Evolutionary conservation across 2,329 filamentous ascomycete genomes (phyloP).

Genomic region (Stagonosporopsis chrysanthemi): DNA sequence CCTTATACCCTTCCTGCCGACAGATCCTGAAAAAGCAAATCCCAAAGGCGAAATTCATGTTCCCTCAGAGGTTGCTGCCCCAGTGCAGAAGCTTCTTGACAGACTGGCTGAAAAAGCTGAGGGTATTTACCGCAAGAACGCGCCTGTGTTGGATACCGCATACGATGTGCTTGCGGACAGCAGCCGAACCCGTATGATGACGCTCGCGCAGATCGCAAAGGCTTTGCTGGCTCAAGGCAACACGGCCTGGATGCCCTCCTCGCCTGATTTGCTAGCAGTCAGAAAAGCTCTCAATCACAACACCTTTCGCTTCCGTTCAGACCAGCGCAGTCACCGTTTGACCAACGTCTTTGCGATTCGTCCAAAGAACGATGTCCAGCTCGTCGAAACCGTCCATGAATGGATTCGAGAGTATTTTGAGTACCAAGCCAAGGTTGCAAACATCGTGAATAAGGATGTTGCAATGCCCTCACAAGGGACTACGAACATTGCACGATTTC

Average conservation of each 20-base stretch:
- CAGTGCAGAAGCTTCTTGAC: constrained; percentile 54
- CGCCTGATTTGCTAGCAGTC: constrained; percentile 70
- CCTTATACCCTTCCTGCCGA: constrained; percentile 61
- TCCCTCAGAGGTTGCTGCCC: constrained; percentile 55
- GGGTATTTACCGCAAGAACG: constrained; percentile 57
- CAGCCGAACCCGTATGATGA: constrained; percentile 56
- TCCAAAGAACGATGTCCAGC: constrained; percentile 61
- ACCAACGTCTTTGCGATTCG: constrained; percentile 70
- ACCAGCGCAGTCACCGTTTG: constrained; percentile 57
- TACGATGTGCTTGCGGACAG: constrained; percentile 57
- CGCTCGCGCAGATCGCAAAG: constrained; percentile 56
- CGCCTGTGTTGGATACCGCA: constrained; percentile 58
- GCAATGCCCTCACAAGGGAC: constrained; percentile 27
- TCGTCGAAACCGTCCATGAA: constrained; percentile 59
- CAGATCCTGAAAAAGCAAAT: constrained; percentile 32
- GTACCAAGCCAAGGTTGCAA: constrained; percentile 46
- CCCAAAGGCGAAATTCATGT: constrained; percentile 50
- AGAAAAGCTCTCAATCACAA: constrained; percentile 69
- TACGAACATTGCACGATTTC: constrained; percentile 47
- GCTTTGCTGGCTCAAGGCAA: constrained; percentile 47
- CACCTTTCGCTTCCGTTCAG: constrained; percentile 68
- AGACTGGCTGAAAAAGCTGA: constrained; percentile 56
- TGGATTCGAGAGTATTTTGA: constrained; percentile 65
- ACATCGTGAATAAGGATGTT: neutral
- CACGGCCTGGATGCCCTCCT: constrained; percentile 37